phyloP scores from a whole-genome alignment of 352 stramenopile species.

The Phytopythium oedochilum region DNA sequence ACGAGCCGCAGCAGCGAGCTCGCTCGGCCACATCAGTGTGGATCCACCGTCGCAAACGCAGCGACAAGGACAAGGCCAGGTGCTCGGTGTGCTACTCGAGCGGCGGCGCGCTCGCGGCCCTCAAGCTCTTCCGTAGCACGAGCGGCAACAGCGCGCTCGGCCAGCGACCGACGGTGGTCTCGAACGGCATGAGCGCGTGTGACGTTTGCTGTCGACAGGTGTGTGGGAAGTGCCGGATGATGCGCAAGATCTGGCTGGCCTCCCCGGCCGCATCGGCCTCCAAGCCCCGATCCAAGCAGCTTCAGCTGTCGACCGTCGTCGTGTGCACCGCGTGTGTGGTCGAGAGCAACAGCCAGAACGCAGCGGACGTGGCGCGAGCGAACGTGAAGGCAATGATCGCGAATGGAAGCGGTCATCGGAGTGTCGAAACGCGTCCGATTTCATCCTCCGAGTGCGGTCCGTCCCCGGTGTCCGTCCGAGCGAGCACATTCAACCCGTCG shows the following conservation, averaged over 20 bases:
- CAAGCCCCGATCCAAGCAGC: constrained; percentile 12
- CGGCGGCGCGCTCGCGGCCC: constrained; percentile 2
- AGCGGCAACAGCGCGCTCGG: background rate
- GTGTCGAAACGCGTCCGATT: background rate
- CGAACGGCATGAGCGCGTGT: constrained; percentile 7
- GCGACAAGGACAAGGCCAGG: background rate
- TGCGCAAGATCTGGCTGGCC: constrained; percentile 9
- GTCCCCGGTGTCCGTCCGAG: background rate
- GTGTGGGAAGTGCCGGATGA: constrained; percentile 33
- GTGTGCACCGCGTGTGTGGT: constrained; percentile 3
- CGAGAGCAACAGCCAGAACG: constrained; percentile 1
- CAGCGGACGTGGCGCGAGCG: background rate
- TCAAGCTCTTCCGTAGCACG: constrained; percentile 7
- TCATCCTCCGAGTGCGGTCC: background rate
- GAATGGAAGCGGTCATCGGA: background rate
- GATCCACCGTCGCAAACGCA: background rate
- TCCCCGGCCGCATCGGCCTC: background rate
- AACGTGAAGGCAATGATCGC: background rate
- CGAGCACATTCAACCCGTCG: background rate
- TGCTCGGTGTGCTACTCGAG: constrained; percentile 5
- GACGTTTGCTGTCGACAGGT: constrained; percentile 26
- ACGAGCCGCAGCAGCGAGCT: background rate
- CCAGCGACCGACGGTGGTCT: constrained; percentile 2
- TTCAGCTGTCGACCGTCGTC: constrained; percentile 10
- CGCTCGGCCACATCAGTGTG: background rate